phyloP scores from a whole-genome alignment of 805 yeast species.

The Wickerhamiella lipophila region DNA sequence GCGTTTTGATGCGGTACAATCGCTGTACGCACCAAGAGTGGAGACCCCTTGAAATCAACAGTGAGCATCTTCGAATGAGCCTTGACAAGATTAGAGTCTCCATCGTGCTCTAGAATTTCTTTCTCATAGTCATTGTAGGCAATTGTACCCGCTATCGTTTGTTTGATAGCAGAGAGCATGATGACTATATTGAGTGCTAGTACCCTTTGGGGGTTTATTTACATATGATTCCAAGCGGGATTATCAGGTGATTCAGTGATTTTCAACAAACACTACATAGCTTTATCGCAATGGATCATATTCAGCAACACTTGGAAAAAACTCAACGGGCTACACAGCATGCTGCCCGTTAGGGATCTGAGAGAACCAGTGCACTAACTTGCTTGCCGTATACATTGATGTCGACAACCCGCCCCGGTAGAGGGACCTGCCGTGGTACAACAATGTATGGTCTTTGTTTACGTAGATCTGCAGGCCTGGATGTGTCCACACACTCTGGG shows the following conservation, averaged over 20 bases:
- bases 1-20: slow-evolving; percentile 6
- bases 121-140: slow-evolving; percentile 8
- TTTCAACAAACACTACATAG: no score
- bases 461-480: not conserved
- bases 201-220: no score
- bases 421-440: not conserved
- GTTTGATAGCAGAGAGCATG: not conserved
- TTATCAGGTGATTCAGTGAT: no score
- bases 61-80: not conserved
- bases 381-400: not conserved
- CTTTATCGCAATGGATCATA: no score
- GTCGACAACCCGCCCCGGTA: not conserved
- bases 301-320: no score
- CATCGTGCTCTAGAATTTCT: not conserved
- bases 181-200: no score
- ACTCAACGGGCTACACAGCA: no score
- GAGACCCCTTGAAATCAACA: not conserved
- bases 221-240: no score
- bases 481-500: not conserved
- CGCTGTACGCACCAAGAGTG: not conserved
- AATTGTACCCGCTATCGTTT: slow-evolving; percentile 1
- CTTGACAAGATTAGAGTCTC: slow-evolving; percentile 7
- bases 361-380: not conserved
- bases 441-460: not conserved
- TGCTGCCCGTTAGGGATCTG: no score